Percentiles rank a stretch among this genome's conserved stretches.
Conservation (phyloP, 163 green algal species). For the Coccomyxa subellipsoidea region DNA sequence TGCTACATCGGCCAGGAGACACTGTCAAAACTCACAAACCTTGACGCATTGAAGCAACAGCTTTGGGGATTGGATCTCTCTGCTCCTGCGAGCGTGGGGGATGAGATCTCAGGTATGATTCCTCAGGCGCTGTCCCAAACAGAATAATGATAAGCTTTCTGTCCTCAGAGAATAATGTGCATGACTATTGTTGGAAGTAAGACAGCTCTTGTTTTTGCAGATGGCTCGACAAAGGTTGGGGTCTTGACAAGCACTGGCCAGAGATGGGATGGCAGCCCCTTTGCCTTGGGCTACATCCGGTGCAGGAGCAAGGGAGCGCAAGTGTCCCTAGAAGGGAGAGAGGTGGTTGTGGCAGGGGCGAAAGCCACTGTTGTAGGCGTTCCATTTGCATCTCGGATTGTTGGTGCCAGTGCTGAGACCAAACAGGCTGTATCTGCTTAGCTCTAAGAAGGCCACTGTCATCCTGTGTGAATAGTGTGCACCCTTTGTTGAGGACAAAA, state of each 20-base stretch:
- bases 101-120: neutral
- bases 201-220: neutral
- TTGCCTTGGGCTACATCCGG: slow-evolving; percentile 47
- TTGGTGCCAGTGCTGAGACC: too few relatives aligned
- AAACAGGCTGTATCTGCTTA: neutral
- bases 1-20: slow-evolving; percentile 81
- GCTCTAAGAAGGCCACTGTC: too few relatives aligned
- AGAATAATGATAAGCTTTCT: neutral
- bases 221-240: neutral
- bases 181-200: neutral
- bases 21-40: slow-evolving; percentile 61
- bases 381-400: neutral
- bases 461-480: too few relatives aligned
- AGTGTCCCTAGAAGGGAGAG: slow-evolving; percentile 20
- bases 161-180: too few relatives aligned
- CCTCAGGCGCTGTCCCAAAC: neutral
- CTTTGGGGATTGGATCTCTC: slow-evolving; percentile 58
- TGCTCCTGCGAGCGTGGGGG: slow-evolving; percentile 23
- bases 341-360: neutral
- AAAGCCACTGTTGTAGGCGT: neutral
- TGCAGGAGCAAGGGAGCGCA: slow-evolving; percentile 34
- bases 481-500: too few relatives aligned
- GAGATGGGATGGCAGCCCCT: neutral
- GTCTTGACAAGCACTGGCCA: neutral
- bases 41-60: slow-evolving; percentile 53